Conservation (phyloP, 2,329 filamentous ascomycete genomes). For the Cladosporium sp. region DNA sequence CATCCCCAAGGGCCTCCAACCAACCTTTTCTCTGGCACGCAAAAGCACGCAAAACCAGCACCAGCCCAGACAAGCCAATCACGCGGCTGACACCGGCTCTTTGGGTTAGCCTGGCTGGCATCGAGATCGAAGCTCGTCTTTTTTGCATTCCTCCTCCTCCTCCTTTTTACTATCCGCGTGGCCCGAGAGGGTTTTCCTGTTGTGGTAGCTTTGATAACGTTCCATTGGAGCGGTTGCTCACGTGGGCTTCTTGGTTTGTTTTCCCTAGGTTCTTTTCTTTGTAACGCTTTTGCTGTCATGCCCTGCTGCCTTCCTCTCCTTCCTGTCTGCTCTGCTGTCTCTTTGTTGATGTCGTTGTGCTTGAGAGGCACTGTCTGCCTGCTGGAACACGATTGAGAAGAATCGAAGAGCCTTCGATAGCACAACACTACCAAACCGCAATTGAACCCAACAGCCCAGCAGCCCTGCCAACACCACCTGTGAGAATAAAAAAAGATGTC, state of each 20-base stretch:
- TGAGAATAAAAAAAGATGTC: constrained; percentile 1
- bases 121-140: background rate
- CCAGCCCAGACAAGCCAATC: background rate
- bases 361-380: background rate
- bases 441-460: background rate
- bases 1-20: background rate
- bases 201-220: constrained; percentile 10
- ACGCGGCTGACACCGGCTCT: background rate
- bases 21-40: background rate
- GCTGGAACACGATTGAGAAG: background rate
- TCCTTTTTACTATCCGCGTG: background rate
- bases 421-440: background rate
- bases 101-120: background rate
- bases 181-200: constrained; percentile 9
- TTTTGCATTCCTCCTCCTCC: constrained; percentile 2
- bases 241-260: background rate
- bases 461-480: background rate
- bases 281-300: background rate
- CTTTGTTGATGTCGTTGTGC: background rate
- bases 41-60: background rate
- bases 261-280: background rate
- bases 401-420: background rate
- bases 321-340: background rate
- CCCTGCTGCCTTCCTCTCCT: background rate
- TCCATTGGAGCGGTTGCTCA: constrained; percentile 12